A percentile compares a stretch with the other conserved stretches of the same genome.
Conservation (phyloP, 108 stramenopile genomes). For the Mayamaea pseudoterrestris region DNA sequence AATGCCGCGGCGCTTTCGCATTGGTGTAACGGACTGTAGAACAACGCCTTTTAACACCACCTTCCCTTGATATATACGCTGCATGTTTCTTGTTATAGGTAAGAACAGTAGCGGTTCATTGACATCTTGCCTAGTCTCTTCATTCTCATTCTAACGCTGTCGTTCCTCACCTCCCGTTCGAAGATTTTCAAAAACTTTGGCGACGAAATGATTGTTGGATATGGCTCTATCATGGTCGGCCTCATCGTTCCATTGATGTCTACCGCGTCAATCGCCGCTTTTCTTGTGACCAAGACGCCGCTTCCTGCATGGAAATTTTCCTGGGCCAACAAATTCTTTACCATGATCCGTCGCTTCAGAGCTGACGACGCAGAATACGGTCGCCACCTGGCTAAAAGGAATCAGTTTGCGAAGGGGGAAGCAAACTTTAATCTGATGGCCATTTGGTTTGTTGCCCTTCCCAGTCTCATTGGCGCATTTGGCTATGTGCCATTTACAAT, state of each 20-base stretch:
- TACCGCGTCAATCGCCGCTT: background rate
- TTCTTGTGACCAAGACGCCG: background rate
- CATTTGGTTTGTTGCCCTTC: background rate
- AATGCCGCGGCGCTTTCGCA: no score
- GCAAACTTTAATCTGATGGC: conserved; percentile 1
- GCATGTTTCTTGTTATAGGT: no score
- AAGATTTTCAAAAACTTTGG: no score
- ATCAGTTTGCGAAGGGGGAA: conserved; percentile 2
- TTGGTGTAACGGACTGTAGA: no score
- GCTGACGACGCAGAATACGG: background rate
- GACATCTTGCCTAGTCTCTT: no score
- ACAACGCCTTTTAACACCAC: no score
- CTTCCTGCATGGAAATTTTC: background rate
- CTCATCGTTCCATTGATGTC: background rate
- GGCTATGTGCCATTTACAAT: background rate
- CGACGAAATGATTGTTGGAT: no score
- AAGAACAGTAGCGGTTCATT: no score
- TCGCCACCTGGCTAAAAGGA: background rate
- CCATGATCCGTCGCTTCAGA: background rate
- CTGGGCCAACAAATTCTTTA: background rate
- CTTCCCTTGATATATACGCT: no score
- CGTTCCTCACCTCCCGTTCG: no score
- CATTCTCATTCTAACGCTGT: no score
- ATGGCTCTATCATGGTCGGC: background rate
- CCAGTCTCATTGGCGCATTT: background rate